A percentile compares a stretch with the other conserved stretches of the same genome.
phyloP scores from a whole-genome alignment of 345 rosid species.

The Gossypium sturtianum region DNA sequence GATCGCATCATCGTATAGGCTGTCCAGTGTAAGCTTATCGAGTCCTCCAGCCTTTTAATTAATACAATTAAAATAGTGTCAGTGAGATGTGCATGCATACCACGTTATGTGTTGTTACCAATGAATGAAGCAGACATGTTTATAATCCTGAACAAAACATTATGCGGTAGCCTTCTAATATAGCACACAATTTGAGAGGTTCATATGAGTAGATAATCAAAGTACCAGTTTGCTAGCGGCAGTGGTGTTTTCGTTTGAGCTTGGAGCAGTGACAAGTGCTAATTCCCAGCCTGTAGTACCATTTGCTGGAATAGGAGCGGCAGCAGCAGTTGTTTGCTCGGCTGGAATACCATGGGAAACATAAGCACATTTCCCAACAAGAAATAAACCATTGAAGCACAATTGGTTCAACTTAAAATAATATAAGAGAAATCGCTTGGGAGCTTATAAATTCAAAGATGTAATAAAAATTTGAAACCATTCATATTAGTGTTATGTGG shows the following conservation, averaged over 20 bases:
- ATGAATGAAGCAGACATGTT: background rate
- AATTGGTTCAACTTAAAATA: background rate
- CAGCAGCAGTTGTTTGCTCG: constrained; percentile 47
- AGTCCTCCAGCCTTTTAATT: constrained; percentile 77
- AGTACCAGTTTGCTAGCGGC: constrained; percentile 80
- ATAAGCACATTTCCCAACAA: background rate
- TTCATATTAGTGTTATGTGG: background rate
- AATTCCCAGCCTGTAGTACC: constrained; percentile 89
- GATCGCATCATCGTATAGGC: constrained; percentile 93
- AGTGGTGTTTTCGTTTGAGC: constrained; percentile 65
- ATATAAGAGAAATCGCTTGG: background rate
- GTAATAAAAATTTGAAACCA: background rate
- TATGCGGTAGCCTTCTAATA: background rate
- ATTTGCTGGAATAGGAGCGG: constrained; percentile 35
- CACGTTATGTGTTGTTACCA: background rate
- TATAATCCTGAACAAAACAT: background rate
- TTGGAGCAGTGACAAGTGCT: constrained; percentile 88
- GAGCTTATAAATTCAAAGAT: background rate
- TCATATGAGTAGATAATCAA: background rate
- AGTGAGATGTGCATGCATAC: background rate
- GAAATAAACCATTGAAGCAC: background rate
- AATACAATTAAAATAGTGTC: constrained; percentile 1
- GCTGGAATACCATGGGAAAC: constrained; percentile 34
- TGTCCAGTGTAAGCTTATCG: constrained; percentile 88
- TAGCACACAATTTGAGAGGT: background rate